A percentile compares a stretch with the other conserved stretches of the same genome.
These are phyloP conservation scores for Metarhizium guizhouense DNA, from an alignment of 2,329 filamentous ascomycete species.

Conservation along the genomic window DNA sequence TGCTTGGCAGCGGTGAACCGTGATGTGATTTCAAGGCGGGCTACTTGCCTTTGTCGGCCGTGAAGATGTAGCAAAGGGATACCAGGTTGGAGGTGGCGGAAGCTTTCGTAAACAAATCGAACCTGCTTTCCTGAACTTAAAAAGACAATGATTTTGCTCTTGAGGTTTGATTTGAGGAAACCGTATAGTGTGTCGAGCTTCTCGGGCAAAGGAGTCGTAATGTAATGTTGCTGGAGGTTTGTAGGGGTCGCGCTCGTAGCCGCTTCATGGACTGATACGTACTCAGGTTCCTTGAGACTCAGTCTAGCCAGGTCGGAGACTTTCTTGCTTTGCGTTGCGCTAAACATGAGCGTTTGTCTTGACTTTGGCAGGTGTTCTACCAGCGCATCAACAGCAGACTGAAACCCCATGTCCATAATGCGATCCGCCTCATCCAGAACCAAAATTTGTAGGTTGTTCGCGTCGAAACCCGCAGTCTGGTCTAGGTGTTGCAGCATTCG, in stretches of 20 bases:
- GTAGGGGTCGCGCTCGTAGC: constrained; percentile 72
- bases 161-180: constrained; percentile 84
- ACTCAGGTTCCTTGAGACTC: constrained; percentile 84
- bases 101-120: constrained; percentile 87
- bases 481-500: constrained; percentile 93
- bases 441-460: constrained; percentile 83
- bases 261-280: constrained; percentile 85
- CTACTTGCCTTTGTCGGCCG: constrained; percentile 85
- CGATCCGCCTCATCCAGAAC: constrained; percentile 94
- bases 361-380: constrained; percentile 80
- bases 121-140: constrained; percentile 94
- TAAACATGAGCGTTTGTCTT: constrained; percentile 89
- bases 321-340: constrained; percentile 89
- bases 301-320: constrained; percentile 86
- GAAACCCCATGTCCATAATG: constrained; percentile 97
- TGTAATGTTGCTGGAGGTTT: constrained; percentile 83
- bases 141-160: constrained; percentile 92
- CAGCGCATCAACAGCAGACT: constrained; percentile 81
- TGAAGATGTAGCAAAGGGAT: constrained; percentile 88
- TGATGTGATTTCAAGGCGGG: constrained; percentile 76
- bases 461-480: constrained; percentile 82
- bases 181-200: constrained; percentile 91
- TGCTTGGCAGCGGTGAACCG: constrained; percentile 74
- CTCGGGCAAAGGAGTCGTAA: constrained; percentile 73
- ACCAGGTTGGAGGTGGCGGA: constrained; percentile 88